These are phyloP conservation scores for Pelomyxa schiedti DNA, from an alignment of 78 protist genomes.

Conservation along the genomic window DNA sequence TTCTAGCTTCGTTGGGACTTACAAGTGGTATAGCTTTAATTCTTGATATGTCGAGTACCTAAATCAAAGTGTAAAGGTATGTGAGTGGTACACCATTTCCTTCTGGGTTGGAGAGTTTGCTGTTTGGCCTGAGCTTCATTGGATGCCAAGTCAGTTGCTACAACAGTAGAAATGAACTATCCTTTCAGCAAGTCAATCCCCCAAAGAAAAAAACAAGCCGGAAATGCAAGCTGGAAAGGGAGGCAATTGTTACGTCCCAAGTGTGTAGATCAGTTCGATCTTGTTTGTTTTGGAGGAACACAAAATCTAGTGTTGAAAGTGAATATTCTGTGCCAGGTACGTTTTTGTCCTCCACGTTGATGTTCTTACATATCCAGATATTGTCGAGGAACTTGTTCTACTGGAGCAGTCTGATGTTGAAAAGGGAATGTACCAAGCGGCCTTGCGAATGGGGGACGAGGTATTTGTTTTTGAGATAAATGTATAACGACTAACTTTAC, in stretches of 20 bases:
- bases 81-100: constrained; percentile 13
- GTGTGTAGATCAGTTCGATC: background rate
- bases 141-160: background rate
- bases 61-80: background rate
- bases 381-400: background rate
- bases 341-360: too few species aligned
- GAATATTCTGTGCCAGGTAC: too few species aligned
- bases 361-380: background rate
- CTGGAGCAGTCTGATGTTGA: background rate
- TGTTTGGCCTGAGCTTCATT: background rate
- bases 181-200: too few species aligned
- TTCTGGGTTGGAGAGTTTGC: background rate
- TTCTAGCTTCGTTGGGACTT: background rate
- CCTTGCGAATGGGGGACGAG: background rate
- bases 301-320: background rate
- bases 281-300: constrained; percentile 3
- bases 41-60: background rate
- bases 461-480: too few species aligned
- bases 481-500: too few species aligned
- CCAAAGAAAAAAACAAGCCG: too few species aligned
- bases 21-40: background rate
- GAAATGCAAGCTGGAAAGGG: too few species aligned
- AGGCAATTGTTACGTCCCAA: background rate
- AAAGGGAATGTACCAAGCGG: background rate
- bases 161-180: too few species aligned